Base-by-base conservation (phyloP, 352 stramenopile species). In the Plasmopara viticola region DNA sequence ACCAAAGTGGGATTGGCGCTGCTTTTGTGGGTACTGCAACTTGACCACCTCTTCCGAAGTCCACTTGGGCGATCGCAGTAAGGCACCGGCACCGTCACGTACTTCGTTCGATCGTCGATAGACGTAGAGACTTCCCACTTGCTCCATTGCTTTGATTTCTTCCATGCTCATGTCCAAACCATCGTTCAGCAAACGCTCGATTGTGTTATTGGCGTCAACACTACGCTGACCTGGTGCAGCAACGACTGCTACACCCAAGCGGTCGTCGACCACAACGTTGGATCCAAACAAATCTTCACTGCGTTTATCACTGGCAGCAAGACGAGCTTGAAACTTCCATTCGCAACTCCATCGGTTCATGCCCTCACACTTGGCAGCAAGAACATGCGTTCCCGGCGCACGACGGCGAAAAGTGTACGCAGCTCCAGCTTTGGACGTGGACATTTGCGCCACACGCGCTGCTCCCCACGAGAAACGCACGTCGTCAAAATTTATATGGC, bases 401-500 rank as follows among this genome's bases (percentile, higher is more conserved):
- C 87, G 83, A 31, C 82, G 69, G 6, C 83, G 74, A 53, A 92
- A 95, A 10, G 75, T 68, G 55, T 95, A 96, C 1, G 80, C 85
- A 15, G 77, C 79, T 0, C 85, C 85, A 30, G 87, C 78, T n/a
- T 67, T 73, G 0, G 74, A 65, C 1, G 78, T 90, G 20, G 69
- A 72, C 2, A 74, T 48, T 57, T 95, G 83, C 6, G 61, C 55
- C 9, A 84, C 54, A n/a, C 87, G 61, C 20, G 49, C 57, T 35
- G 56, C 48, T 44, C 65, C 65, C 95, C 94, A 98, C 49, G 74
- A 87, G 58, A 98, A 98, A 2, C 77, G 54, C 12, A 98, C 91
- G 37, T 98, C 72, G 66, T 98, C 95, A 38, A 98, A 94, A 62
- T 97, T 98, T 52, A 99, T 98, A 60, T 98, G 94, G 29, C 91